Evolutionary conservation across 2,329 filamentous ascomycete genomes (phyloP).

Genomic region (Cyphellophora attinorum): DNA sequence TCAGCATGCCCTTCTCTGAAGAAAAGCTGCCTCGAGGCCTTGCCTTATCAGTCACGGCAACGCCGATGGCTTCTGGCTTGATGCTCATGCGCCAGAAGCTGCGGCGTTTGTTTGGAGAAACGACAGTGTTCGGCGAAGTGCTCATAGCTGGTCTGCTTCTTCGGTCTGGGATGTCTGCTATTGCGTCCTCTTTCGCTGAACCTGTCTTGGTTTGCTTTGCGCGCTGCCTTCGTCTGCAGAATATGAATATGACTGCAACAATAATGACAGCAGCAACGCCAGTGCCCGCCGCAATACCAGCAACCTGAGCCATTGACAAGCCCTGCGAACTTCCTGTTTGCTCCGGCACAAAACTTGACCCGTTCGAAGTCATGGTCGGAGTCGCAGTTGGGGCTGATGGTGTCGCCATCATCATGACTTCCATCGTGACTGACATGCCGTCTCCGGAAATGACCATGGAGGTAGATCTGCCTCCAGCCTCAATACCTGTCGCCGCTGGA

Average conservation of each 20-base stretch:
- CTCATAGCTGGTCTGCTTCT: too few species aligned
- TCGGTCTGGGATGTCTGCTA: too few species aligned
- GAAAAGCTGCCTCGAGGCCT: slow-evolving; percentile 22
- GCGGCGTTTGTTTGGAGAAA: slow-evolving; percentile 13
- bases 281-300: slow-evolving; percentile 49
- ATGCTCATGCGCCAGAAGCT: slow-evolving; percentile 21
- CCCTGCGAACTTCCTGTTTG: slow-evolving; percentile 2
- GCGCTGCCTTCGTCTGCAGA: slow-evolving; percentile 23
- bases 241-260: slow-evolving; percentile 30
- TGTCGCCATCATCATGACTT: background rate
- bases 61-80: slow-evolving; percentile 21
- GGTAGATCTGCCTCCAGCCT: slow-evolving; percentile 1
- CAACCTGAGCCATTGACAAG: slow-evolving; percentile 40
- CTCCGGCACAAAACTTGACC: slow-evolving; percentile 1
- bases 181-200: slow-evolving; percentile 6
- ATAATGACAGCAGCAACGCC: slow-evolving; percentile 41
- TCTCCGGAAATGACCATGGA: slow-evolving; percentile 1
- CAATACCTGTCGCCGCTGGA: slow-evolving; percentile 2
- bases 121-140: slow-evolving; percentile 6
- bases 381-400: background rate
- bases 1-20: slow-evolving; percentile 27
- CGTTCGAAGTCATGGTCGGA: background rate
- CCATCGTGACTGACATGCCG: background rate
- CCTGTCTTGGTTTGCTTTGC: slow-evolving; percentile 21
- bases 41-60: slow-evolving; percentile 23